phyloP scores from a whole-genome alignment of 257 asterid species.

The Rehmannia glutinosa region DNA sequence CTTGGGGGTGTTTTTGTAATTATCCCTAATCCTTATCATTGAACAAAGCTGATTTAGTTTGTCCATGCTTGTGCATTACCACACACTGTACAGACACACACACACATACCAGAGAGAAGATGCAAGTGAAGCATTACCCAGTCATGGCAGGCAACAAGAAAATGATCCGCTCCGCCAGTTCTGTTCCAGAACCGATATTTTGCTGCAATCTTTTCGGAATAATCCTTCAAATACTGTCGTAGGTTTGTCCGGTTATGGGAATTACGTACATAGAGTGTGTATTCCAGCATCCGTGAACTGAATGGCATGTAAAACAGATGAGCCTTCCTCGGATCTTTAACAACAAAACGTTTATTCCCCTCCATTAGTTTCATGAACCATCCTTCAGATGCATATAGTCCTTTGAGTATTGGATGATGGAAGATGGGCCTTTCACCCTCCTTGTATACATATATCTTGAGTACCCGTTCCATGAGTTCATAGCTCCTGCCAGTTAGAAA shows the following conservation, averaged over 20 bases:
- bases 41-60: too few relatives aligned
- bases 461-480: slow-evolving; percentile 73
- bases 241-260: slow-evolving; percentile 76
- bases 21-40: too few relatives aligned
- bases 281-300: slow-evolving; percentile 71
- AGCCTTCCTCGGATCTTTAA: slow-evolving; percentile 75
- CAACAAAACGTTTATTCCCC: slow-evolving; percentile 57
- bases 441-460: slow-evolving; percentile 65
- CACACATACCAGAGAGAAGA: too few relatives aligned
- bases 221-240: slow-evolving; percentile 61
- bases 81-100: not conserved
- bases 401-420: slow-evolving; percentile 78
- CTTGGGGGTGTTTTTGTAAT: too few relatives aligned
- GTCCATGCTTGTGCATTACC: not conserved
- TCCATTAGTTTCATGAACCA: slow-evolving; percentile 98
- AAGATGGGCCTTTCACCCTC: slow-evolving; percentile 87
- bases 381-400: slow-evolving; percentile 89
- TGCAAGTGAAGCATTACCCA: slow-evolving; percentile 58
- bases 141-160: slow-evolving; percentile 94
- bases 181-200: slow-evolving; percentile 87
- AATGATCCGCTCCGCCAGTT: slow-evolving; percentile 92
- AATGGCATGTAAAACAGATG: slow-evolving; percentile 91
- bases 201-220: slow-evolving; percentile 69
- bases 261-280: slow-evolving; percentile 59
- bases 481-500: slow-evolving; percentile 60